phyloP scores from a whole-genome alignment of 2,329 filamentous ascomycete species.

The Clonostachys rosea region DNA sequence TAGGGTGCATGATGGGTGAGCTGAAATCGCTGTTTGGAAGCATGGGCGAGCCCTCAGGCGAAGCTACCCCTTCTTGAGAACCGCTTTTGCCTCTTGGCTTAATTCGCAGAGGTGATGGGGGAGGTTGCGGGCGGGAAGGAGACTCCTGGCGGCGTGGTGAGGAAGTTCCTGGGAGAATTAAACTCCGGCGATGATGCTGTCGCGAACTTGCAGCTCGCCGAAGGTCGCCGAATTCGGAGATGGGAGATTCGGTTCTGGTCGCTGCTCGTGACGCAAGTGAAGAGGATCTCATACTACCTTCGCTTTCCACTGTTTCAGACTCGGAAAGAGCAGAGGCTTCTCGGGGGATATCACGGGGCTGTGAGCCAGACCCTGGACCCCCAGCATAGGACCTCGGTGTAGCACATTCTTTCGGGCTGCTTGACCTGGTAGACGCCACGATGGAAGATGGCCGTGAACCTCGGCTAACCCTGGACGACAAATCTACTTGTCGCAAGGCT shows the following conservation, averaged over 20 bases:
- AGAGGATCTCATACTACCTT: conserved; percentile 79
- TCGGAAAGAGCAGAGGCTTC: conserved; percentile 72
- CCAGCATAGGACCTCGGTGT: conserved; percentile 82
- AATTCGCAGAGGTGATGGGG: conserved; percentile 83
- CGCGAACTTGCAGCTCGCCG: conserved; percentile 72
- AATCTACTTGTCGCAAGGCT: conserved; percentile 39
- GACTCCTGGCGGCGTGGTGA: conserved; percentile 86
- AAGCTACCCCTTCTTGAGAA: conserved; percentile 63
- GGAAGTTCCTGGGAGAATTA: conserved; percentile 73
- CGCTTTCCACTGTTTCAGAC: conserved; percentile 80
- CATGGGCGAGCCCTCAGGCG: conserved; percentile 86
- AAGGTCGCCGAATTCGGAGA: conserved; percentile 76
- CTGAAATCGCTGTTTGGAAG: conserved; percentile 77
- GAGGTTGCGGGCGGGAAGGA: conserved; percentile 72
- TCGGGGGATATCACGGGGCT: conserved; percentile 62
- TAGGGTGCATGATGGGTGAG: conserved; percentile 60
- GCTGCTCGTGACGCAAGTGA: conserved; percentile 66
- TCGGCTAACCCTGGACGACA: conserved; percentile 14
- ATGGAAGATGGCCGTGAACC: conserved; percentile 44
- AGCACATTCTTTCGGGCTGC: conserved; percentile 83
- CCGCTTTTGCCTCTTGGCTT: conserved; percentile 67
- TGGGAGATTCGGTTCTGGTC: conserved; percentile 80
- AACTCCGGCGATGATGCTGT: conserved; percentile 80
- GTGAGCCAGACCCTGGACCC: conserved; percentile 48
- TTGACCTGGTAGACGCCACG: conserved; percentile 75